Evolutionary conservation across 305 asterid genomes (phyloP).

Genomic region (Ajuga reptans): DNA sequence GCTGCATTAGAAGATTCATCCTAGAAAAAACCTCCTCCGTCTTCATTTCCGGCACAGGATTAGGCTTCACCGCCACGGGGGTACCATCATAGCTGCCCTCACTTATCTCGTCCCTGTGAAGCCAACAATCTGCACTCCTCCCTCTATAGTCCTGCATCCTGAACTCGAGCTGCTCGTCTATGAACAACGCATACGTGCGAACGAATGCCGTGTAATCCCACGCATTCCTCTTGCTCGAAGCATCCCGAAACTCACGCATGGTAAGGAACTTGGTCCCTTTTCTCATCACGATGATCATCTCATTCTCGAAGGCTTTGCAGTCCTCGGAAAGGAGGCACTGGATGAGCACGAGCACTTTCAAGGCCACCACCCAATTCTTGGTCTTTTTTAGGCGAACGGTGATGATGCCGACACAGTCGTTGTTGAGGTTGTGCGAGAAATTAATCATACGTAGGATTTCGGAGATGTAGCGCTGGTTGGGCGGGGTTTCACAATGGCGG

Average conservation of each 20-base stretch:
- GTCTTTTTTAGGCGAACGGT: conserved; percentile 75
- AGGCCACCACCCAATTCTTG: conserved; percentile 79
- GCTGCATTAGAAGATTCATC: conserved; percentile 54
- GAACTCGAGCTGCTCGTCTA: conserved; percentile 67
- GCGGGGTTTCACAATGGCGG: conserved; percentile 69
- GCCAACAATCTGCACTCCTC: conserved; percentile 27
- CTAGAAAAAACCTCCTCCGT: conserved; percentile 41
- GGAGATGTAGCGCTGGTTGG: conserved; percentile 52
- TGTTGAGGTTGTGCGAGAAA: conserved; percentile 45
- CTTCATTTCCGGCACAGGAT: conserved; percentile 57
- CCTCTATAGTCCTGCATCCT: conserved; percentile 55
- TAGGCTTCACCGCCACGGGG: conserved; percentile 28
- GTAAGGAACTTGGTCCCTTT: conserved; percentile 68
- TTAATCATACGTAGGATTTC: conserved; percentile 61
- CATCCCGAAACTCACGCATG: conserved; percentile 65
- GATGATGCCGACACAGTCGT: conserved; percentile 43
- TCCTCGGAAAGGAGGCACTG: conserved; percentile 68
- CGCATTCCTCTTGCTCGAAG: conserved; percentile 34
- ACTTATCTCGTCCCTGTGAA: conserved; percentile 34
- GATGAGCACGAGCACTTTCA: conserved; percentile 63
- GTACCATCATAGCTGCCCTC: background rate
- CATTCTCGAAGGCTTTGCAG: conserved; percentile 45
- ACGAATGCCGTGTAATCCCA: conserved; percentile 81
- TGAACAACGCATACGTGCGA: conserved; percentile 55
- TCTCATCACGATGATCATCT: conserved; percentile 60